phyloP scores from a whole-genome alignment of 305 asterid genomes.

The Striga hermonthica region DNA sequence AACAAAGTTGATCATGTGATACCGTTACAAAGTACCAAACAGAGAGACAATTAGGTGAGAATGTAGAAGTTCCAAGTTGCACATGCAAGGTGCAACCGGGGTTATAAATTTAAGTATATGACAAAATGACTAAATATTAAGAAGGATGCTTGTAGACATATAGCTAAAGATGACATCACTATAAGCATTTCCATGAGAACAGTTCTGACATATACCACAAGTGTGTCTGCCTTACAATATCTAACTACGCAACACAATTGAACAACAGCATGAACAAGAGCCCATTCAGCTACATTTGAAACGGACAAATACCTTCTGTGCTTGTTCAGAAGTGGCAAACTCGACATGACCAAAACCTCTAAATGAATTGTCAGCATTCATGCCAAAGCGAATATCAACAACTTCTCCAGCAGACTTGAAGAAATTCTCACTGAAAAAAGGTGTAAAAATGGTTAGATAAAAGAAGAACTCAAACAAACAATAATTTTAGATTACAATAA shows the following conservation, averaged over 20 bases:
- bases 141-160: too few relatives aligned
- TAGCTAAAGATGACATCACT: too few relatives aligned
- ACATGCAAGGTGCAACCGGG: too few relatives aligned
- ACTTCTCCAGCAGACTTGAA: slow-evolving; percentile 73
- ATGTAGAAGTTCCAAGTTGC: too few relatives aligned
- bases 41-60: too few relatives aligned
- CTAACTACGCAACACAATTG: neutral
- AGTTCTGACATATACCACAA: too few relatives aligned
- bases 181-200: too few relatives aligned
- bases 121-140: too few relatives aligned
- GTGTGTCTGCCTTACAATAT: too few relatives aligned
- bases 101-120: too few relatives aligned
- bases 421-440: slow-evolving; percentile 53
- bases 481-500: slow-evolving; percentile 16
- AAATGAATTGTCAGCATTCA: slow-evolving; percentile 48
- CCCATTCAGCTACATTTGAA: neutral
- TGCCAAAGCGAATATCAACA: slow-evolving; percentile 59
- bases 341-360: slow-evolving; percentile 87
- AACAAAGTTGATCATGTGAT: too few relatives aligned
- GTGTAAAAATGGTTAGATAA: neutral
- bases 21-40: too few relatives aligned
- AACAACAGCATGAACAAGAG: neutral
- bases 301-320: slow-evolving; percentile 49
- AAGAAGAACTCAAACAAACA: neutral
- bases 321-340: slow-evolving; percentile 67